Conservation (phyloP, 2,329 filamentous ascomycete species). For the Leptographium lundbergii region DNA sequence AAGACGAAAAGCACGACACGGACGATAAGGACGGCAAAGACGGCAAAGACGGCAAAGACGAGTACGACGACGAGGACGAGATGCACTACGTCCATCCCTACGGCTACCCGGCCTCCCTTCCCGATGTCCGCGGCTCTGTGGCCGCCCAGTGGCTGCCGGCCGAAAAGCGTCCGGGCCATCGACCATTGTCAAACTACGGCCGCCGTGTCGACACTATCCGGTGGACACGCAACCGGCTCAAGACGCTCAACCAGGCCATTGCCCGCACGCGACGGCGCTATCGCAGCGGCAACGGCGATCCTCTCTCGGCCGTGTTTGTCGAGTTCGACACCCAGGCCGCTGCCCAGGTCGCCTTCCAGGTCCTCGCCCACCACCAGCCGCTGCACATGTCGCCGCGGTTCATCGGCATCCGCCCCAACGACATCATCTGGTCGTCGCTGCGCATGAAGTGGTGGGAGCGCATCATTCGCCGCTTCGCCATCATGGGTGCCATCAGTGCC, state of each 20-base stretch:
- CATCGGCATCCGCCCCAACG: constrained; percentile 66
- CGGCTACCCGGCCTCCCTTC: constrained; percentile 17
- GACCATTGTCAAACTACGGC: constrained; percentile 48
- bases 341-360: constrained; percentile 77
- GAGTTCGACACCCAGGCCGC: constrained; percentile 75
- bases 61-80: constrained; percentile 40
- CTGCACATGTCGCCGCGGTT: constrained; percentile 76
- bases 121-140: constrained; percentile 33
- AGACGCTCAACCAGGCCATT: constrained; percentile 22
- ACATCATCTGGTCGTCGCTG: constrained; percentile 81
- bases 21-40: not conserved
- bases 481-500: constrained; percentile 53
- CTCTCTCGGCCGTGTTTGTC: constrained; percentile 72
- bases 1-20: not conserved
- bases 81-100: constrained; percentile 25
- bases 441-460: constrained; percentile 58
- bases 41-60: constrained; percentile 22
- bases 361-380: constrained; percentile 66
- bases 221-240: constrained; percentile 60
- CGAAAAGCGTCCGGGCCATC: constrained; percentile 59
- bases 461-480: constrained; percentile 52
- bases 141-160: constrained; percentile 55
- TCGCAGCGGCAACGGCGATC: constrained; percentile 48
- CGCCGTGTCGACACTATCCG: constrained; percentile 83
- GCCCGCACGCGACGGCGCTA: constrained; percentile 42